A percentile compares a stretch with the other conserved stretches of the same genome.
Conservation (phyloP, 1,284 basidiomycete species). For the Ustilago sp. region DNA sequence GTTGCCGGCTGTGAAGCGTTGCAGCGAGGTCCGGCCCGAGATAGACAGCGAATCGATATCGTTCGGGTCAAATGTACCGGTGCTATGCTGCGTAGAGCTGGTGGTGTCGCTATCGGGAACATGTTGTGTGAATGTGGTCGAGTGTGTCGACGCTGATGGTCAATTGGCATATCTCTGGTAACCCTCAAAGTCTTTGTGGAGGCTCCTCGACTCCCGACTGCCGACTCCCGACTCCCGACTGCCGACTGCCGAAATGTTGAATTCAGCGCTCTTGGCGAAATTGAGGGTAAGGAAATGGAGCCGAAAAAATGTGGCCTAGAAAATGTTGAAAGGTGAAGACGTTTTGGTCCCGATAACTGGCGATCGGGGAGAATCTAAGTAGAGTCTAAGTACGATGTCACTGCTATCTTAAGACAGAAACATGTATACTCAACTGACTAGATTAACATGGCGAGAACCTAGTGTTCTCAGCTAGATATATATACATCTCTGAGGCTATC, state of each 20-base stretch:
- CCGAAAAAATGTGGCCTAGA: not conserved
- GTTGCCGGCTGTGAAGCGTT: slow-evolving; percentile 34
- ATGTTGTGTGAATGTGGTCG: not conserved
- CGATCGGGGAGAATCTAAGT: too few relatives aligned
- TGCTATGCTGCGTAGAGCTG: not conserved
- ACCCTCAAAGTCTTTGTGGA: not conserved
- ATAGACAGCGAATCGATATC: not conserved
- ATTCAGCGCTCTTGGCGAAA: not conserved
- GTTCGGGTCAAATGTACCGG: not conserved
- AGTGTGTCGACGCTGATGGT: not conserved
- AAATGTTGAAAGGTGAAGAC: not conserved
- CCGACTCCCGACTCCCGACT: not conserved
- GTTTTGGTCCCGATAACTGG: too few relatives aligned
- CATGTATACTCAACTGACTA: too few relatives aligned
- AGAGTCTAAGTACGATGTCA: too few relatives aligned
- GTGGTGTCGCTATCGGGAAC: not conserved
- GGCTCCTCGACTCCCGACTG: not conserved
- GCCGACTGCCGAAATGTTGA: not conserved
- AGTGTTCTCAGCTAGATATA: too few relatives aligned
- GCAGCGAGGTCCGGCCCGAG: not conserved
- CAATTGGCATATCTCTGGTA: not conserved
- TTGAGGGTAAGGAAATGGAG: not conserved
- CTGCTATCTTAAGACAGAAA: too few relatives aligned
- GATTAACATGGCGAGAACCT: too few relatives aligned
- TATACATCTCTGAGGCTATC: too few relatives aligned